A percentile compares a stretch with the other conserved stretches of the same genome.
Conservation (phyloP, 2,329 filamentous ascomycete species). For the Phialophora verrucosa region DNA sequence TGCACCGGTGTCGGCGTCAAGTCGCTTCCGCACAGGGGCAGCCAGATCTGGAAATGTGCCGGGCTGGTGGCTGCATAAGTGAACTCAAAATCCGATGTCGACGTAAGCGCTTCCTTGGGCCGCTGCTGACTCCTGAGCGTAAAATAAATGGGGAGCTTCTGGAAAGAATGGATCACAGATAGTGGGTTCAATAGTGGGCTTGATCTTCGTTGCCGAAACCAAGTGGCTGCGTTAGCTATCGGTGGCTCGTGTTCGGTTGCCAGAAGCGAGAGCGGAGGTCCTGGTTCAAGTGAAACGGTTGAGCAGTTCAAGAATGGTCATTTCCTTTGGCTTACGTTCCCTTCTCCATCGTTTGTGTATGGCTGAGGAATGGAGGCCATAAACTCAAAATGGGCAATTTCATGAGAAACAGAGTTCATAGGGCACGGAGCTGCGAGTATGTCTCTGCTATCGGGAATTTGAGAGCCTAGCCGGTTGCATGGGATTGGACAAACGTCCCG, state of each 20-base stretch:
- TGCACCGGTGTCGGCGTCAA: not conserved
- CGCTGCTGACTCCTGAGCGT: slow-evolving; percentile 1
- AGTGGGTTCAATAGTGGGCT: slow-evolving; percentile 17
- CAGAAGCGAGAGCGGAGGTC: slow-evolving; percentile 17
- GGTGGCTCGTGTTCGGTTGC: slow-evolving; percentile 20
- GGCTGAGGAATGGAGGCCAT: not conserved
- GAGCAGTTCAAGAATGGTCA: not conserved
- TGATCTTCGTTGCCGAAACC: slow-evolving; percentile 18
- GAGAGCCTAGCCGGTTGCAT: not conserved
- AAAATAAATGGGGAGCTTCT: slow-evolving; percentile 17
- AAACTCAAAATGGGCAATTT: not conserved
- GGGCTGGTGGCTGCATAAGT: slow-evolving; percentile 1
- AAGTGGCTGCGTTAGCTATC: slow-evolving; percentile 16
- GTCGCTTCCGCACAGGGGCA: slow-evolving; percentile 4
- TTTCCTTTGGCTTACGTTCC: not conserved
- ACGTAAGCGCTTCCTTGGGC: not conserved
- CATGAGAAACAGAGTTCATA: slow-evolving; percentile 10
- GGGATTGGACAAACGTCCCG: not conserved
- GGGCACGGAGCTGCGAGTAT: not conserved
- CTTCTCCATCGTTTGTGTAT: not conserved
- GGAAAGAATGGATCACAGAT: slow-evolving; percentile 27
- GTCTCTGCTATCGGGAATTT: slow-evolving; percentile 1
- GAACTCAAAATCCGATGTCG: not conserved
- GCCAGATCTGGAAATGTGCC: not conserved
- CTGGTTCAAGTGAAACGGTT: not conserved